Base-by-base conservation (phyloP, 805 yeast species). In the Ogataea neopini region DNA sequence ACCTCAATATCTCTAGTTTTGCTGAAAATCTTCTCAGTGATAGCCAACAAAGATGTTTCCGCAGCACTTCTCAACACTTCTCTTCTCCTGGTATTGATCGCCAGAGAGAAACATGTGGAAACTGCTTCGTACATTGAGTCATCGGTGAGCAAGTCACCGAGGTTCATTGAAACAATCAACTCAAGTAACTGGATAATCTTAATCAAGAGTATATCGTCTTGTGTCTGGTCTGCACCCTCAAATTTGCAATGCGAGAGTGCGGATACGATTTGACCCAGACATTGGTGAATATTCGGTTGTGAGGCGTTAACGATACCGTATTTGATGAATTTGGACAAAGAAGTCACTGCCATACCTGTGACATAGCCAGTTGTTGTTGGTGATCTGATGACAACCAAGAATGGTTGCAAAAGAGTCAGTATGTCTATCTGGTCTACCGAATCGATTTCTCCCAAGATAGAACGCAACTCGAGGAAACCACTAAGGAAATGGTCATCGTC, bases 241-340 rank as follows among this genome's bases (percentile, higher is more conserved):
- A 94, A 94, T 39, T 96, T 80, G 68, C 98, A 94, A 63, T 89
- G 96, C 0, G 98, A 88, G 52, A 94, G 74, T 0, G 97, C 79
- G 26, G 80, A 79, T 8, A 84, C 78, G 40, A 86, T 75, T 59
- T 87, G 88, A 14, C 81, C 77, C 51, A 88, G 67, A 1, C 86
- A 77, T 40, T 70, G 74, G 26, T 72, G 75, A 17, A 86, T 67
- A 47, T 85, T 83, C 25, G 72, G 69, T 4, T 89, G 80, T 2
- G 68, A 59, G 8, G 61, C 62, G 15, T 79, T 72, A n/a, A 94
- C 74, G 26, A 94, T 79, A 13, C 76, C 80, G 63, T 87, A 85
- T 34, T 79, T 76, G 44, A 92, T 68, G 57, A 94, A 80, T 66
- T 86, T 88, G 30, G 84, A 73, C 13, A 94, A 68, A 2, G 97